Evolutionary conservation across 305 asterid species (phyloP), one percentile per base, ranked within the genome.

Genomic region (Solanum chacoense): DNA sequence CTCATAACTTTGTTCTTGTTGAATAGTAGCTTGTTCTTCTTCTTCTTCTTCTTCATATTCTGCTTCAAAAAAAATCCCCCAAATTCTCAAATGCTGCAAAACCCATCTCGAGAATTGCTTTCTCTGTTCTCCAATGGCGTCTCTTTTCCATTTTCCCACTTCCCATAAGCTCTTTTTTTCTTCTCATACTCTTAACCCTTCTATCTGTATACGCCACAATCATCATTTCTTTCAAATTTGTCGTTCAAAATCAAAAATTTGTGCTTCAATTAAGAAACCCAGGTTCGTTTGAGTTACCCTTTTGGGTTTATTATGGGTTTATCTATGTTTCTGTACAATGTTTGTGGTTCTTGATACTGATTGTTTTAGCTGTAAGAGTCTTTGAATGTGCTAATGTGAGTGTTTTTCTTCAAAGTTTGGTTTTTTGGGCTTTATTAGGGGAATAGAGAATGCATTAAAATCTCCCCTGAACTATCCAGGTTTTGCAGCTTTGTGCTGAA

Each of bases 231-330:
- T 73, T 42, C 71, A 28, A 3, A 42, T 18, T 37, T 71, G 18
- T 65, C 50, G 20, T 81, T 81, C 86, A 81, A 36, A 91, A 88
- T 29, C 88, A 77, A 87, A 75, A 71, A 89, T 91, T 90, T 85
- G 59, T 65, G 93, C 94, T 89, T 90, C 91, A 31, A 50, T 88
- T 78, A 93, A 90, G 74, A 93, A 93, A 92, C 88, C 94, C 77
- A 94, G 96, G 98, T 95, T 78, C 8, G 22, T 65, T 81, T 45
- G 84, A 37, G 72, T n/a, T 34, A 24, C 85, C 35, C 74, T 74
- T 85, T 85, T 85, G 78, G 28, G 18, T 85, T 12, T 34, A 18
- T 26, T 85, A 3, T 38, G n/a, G 8, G 28, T 63, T 79, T 78
- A 24, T 32, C n/a, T 77, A 37, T 5, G 32, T 38, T 78, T 38